Evolutionary conservation across 352 stramenopile species (phyloP), one percentile per base, ranked within the genome.

Genomic region (Globisporangium spiculum): DNA sequence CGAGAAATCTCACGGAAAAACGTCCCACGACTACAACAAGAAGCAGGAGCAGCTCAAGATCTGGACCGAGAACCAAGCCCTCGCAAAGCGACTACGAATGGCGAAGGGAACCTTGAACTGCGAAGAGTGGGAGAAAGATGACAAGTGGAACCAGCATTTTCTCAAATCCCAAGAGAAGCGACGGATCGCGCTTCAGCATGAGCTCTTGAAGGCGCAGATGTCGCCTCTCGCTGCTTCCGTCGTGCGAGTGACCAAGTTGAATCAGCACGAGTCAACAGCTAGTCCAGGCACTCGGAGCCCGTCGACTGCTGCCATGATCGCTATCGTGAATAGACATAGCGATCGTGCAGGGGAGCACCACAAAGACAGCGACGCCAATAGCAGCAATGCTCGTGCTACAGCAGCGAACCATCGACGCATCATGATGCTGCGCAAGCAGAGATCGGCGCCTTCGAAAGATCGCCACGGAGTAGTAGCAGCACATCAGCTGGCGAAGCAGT

Each of bases 111-210:
- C 86, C 2, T 71, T 92, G 3, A 83, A 80, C 12, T 82, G 71
- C 50, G 90, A 91, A 41, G 76, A 89, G 61, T 91, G 82, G 84
- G 74, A 90, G 64, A 87, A 86, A 62, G 84, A 91, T 44, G 80
- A 80, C 44, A 89, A 92, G 66, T 84, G 82, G 78, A 88, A 87
- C 24, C 81, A 91, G 65, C 74, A 90, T 6, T 91, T 85, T 26
- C 67, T 91, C 4, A 86, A 78, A 68, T 80, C 71, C 1, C 79
- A 91, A 26, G 81, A 93, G 59, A 82, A 68, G 46, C 65, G 80
- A 4, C 75, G 85, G 6, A 70, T 76, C 1, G 72, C 76, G 6
- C 62, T 93, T 1, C 83, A 91, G 57, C 67, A 91, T 10, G 83
- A 91, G 30, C 61, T 93, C 26, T 41, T 65, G 4, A 79, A 77